Base-by-base conservation (phyloP, 805 yeast species). In the Candida suzukii region DNA sequence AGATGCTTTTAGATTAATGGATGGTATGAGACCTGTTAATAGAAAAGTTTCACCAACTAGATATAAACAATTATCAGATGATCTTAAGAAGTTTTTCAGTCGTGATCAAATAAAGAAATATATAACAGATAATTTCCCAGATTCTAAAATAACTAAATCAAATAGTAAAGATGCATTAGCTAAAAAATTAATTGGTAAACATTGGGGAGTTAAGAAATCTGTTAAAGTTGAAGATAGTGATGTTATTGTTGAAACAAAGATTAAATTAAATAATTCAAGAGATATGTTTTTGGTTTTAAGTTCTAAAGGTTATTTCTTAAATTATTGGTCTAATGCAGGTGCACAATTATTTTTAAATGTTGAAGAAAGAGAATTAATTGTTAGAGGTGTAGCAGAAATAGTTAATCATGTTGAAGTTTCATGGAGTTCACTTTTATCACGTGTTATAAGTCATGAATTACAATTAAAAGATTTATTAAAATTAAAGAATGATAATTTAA, bases 321-420 rank as follows among this genome's bases (percentile, higher is more conserved):
- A 55, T 41, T 55, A 56, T n/a, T 63, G 66, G 67, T 46, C 64
- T 10, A 46, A 56, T 25, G 43, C 57, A 21, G 67, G 67, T n/a
- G 68, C 66, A 5, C 55, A 51, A 32, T 37, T 64, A 19, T 51
- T 58, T 12, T 44, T 63, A 27, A 50, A 49, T 24, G 43, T 53
- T 1, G 53, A 54, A 14, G 50, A 56, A 8, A 45, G 45, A 19
- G 56, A 54, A 32, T 41, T 64, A 31, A 48, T 52, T 9, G 57
- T 62, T 4, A 49, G 50, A 38, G 67, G 66, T 2, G 49, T 52
- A 16, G 44, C 48, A 16, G 43, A 49, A 17, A 50, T 57, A 17
- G 52, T 58, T 3, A 50, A 56, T 27, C 62, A 57, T 50, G 65
- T 64, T 3, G 58, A 54, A 39, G 58, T 64, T 1, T 52, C 60